These are phyloP conservation scores for Hypomyces perniciosus DNA, from an alignment of 2,329 filamentous ascomycete genomes.

Conservation along the genomic window DNA sequence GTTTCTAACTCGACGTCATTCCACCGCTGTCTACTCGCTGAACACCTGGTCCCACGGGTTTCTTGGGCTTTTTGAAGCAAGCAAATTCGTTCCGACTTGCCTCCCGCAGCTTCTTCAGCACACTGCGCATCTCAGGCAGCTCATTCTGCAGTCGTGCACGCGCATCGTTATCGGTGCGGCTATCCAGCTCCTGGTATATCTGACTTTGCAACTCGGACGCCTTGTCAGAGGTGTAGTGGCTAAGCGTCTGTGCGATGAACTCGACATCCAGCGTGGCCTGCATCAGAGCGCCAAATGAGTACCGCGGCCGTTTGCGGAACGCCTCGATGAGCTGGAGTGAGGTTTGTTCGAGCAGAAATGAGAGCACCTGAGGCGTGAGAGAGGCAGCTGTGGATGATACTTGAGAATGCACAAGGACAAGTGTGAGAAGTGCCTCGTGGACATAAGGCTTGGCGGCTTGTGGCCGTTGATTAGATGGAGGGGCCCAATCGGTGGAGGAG, in stretches of 20 bases:
- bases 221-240: constrained; percentile 78
- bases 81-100: constrained; percentile 79
- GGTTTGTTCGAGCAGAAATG: constrained; percentile 77
- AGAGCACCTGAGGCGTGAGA: constrained; percentile 74
- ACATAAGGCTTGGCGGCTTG: constrained; percentile 80
- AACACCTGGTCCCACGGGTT: constrained; percentile 27
- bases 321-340: constrained; percentile 75
- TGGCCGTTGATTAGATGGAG: constrained; percentile 51
- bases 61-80: constrained; percentile 67
- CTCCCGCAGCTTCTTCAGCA: constrained; percentile 78
- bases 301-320: constrained; percentile 62
- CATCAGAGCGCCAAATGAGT: constrained; percentile 78
- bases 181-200: constrained; percentile 88
- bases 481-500: constrained; percentile 63
- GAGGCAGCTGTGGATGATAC: constrained; percentile 72
- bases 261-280: constrained; percentile 97
- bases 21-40: constrained; percentile 28
- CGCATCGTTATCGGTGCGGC: constrained; percentile 81
- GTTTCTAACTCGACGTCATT: constrained; percentile 16
- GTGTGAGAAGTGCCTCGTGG: constrained; percentile 74
- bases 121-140: constrained; percentile 79
- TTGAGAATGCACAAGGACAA: constrained; percentile 89
- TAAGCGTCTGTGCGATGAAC: constrained; percentile 90
- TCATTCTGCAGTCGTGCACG: constrained; percentile 75
- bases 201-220: constrained; percentile 77